Conservation (phyloP, 805 yeast genomes). For the Candida caryicola region DNA sequence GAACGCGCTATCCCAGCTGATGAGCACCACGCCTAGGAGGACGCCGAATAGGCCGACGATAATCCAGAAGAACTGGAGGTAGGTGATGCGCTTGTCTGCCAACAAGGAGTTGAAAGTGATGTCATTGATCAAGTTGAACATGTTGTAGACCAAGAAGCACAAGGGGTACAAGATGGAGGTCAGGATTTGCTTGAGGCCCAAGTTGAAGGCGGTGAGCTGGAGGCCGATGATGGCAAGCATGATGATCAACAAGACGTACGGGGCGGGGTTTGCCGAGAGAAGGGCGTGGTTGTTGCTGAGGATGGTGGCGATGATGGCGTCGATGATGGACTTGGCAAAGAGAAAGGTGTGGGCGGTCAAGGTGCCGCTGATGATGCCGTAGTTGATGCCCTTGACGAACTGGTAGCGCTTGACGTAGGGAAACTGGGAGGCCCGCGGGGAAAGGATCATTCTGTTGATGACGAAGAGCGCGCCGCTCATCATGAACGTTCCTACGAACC, state of each 20-base stretch:
- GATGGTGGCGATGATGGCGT: slow-evolving; percentile 52
- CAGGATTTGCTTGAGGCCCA: slow-evolving; percentile 65
- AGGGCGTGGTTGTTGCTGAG: slow-evolving; percentile 26
- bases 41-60: slow-evolving; percentile 48
- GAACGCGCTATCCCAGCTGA: slow-evolving; percentile 53
- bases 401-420: slow-evolving; percentile 16
- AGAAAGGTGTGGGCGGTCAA: slow-evolving; percentile 82
- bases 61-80: slow-evolving; percentile 49
- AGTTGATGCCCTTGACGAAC: slow-evolving; percentile 54
- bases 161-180: slow-evolving; percentile 82
- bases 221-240: slow-evolving; percentile 64
- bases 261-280: slow-evolving; percentile 24
- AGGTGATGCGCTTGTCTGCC: slow-evolving; percentile 37
- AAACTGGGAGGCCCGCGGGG: slow-evolving; percentile 1
- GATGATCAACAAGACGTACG: slow-evolving; percentile 44
- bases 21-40: slow-evolving; percentile 63
- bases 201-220: slow-evolving; percentile 71
- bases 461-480: slow-evolving; percentile 23
- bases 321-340: slow-evolving; percentile 82
- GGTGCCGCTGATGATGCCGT: slow-evolving; percentile 70
- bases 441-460: slow-evolving; percentile 16
- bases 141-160: slow-evolving; percentile 79
- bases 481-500: slow-evolving; percentile 47
- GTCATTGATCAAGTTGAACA: slow-evolving; percentile 51
- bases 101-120: slow-evolving; percentile 61